phyloP scores from a whole-genome alignment of 306 rosid species.

The Echinosophora koreensis region DNA sequence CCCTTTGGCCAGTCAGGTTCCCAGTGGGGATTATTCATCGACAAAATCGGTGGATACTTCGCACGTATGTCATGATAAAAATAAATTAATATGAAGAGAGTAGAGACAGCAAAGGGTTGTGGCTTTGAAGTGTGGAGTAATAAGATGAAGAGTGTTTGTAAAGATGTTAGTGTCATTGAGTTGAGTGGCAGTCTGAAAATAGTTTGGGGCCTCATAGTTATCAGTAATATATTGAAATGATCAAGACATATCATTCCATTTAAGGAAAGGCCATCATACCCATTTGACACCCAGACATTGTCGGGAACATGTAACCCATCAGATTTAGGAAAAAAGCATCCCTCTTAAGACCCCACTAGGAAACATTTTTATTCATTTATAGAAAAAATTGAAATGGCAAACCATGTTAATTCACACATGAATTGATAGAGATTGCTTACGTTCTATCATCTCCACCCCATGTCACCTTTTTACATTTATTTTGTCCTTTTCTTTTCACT shows the following conservation, averaged over 20 bases:
- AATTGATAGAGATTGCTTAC: slow-evolving; percentile 55
- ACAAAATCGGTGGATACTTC: too few relatives aligned
- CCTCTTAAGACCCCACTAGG: slow-evolving; percentile 43
- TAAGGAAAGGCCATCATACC: slow-evolving; percentile 76
- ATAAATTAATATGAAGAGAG: too few relatives aligned
- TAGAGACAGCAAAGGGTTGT: slow-evolving; percentile 3
- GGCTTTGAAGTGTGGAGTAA: slow-evolving; percentile 25
- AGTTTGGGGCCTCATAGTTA: slow-evolving; percentile 58
- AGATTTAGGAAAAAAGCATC: slow-evolving; percentile 58
- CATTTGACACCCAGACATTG: slow-evolving; percentile 72
- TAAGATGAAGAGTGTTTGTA: slow-evolving; percentile 37
- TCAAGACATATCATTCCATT: slow-evolving; percentile 59
- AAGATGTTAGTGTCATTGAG: slow-evolving; percentile 46
- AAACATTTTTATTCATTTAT: slow-evolving; percentile 45
- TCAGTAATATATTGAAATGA: slow-evolving; percentile 51
- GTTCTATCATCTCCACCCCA: slow-evolving; percentile 57
- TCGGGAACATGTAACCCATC: slow-evolving; percentile 92
- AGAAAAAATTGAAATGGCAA: slow-evolving; percentile 53
- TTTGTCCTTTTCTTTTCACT: slow-evolving; percentile 45
- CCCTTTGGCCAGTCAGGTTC: too few relatives aligned
- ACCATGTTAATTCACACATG: slow-evolving; percentile 55
- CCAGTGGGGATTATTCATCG: too few relatives aligned
- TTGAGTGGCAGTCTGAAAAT: slow-evolving; percentile 50
- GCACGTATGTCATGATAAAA: too few relatives aligned
- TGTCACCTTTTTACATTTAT: slow-evolving; percentile 36